Base-by-base conservation (phyloP, 1,139 yeast species). In the Meyerozyma smithsonii region DNA sequence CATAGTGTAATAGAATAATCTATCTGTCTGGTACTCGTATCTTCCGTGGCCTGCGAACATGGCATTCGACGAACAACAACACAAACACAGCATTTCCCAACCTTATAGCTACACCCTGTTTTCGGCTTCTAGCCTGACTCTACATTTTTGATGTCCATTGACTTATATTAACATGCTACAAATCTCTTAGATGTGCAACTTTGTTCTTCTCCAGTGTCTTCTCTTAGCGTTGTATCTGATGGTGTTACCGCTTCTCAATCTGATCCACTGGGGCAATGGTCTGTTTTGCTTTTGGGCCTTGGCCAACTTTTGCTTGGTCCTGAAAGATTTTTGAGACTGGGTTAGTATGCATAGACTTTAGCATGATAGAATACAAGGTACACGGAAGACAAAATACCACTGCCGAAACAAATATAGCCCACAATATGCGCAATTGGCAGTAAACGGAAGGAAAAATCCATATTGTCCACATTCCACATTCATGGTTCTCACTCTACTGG, bases 121-220 rank as follows among this genome's bases (percentile, higher is more conserved):
- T 25, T 6, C 28, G 28, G 5, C 28, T 6, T n/a, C 14, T 25
- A 6, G 14, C 10, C 28, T 25, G 8, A 8, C 12, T 26, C 30
- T 26, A 26, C 30, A 14, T 26, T 8, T 26, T 26, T 15, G n/a
- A n/a, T 26, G 30, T 26, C 30, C 30, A 26, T 26, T 26, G 30
- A 26, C 30, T 26, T 26, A 26, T 26, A 26, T 26, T 26, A 26
- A 26, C 34, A 30, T 30, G 34, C 34, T 30, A 30, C 26, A 43
- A 28, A 30, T 39, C 21, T 64, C 78, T 87, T 88, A 92, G 83
- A 92, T 75, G 84, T 84, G 81, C 79, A 94, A 84, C 95, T 92
- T 94, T 66, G 97, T 92, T 85, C 98, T 88, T 86, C 97, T 92
- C 99, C 99, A 94, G 95, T 94, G 96, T 84, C 98, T 86, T 87